Percentiles rank a stretch among this genome's conserved stretches.
These are phyloP conservation scores for Acacia melanoxylon DNA, from an alignment of 306 rosid species.

Conservation along the genomic window DNA sequence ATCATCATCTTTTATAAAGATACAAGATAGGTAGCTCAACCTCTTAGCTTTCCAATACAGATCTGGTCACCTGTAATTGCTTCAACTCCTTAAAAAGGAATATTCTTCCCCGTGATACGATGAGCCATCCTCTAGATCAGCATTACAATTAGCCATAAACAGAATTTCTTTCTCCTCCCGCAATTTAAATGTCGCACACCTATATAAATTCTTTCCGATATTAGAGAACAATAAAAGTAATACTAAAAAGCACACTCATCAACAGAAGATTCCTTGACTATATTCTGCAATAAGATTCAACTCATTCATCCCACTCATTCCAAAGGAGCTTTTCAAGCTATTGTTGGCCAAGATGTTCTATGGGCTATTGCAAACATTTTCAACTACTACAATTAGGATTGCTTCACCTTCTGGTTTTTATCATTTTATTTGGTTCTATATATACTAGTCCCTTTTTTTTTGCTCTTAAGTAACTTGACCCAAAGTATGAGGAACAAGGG, in stretches of 20 bases:
- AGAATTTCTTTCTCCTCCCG: neutral
- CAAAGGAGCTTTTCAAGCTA: neutral
- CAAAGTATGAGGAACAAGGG: neutral
- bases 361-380: neutral
- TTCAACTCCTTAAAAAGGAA: neutral
- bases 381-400: neutral
- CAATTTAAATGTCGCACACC: neutral
- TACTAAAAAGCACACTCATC: neutral
- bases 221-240: neutral
- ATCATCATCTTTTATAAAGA: neutral
- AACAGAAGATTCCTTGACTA: neutral
- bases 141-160: neutral
- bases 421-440: no score
- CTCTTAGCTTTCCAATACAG: no score
- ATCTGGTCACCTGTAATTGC: neutral
- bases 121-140: neutral
- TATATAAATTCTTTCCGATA: neutral
- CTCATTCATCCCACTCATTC: neutral
- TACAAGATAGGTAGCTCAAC: no score
- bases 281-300: neutral
- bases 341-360: neutral
- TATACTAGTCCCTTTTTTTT: no score
- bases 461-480: neutral
- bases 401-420: no score
- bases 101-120: neutral